Evolutionary conservation across 345 rosid genomes (phyloP).

Genomic region (Geranium brycei): DNA sequence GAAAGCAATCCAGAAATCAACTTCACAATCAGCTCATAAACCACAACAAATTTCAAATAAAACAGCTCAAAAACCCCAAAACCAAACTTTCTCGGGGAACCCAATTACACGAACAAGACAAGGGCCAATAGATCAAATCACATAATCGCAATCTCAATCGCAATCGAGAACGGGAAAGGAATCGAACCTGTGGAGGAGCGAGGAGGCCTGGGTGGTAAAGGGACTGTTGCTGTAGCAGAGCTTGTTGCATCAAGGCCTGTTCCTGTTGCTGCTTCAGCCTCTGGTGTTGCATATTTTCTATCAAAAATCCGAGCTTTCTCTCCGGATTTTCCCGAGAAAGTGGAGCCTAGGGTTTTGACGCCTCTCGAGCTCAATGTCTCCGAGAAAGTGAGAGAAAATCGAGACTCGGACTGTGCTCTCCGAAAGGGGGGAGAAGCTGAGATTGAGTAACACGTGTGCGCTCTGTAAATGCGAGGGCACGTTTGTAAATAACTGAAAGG

Average conservation of each 20-base stretch:
- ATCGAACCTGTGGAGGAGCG: constrained; percentile 29
- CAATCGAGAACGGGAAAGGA: not conserved
- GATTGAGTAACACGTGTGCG: too few species aligned
- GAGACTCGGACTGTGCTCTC: too few species aligned
- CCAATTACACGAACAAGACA: not conserved
- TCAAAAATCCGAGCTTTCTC: constrained; percentile 9
- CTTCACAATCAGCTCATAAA: too few species aligned
- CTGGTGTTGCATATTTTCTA: constrained; percentile 50
- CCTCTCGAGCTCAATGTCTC: constrained; percentile 11
- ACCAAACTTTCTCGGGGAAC: not conserved
- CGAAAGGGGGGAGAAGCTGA: too few species aligned
- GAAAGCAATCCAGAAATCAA: not conserved
- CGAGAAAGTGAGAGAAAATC: too few species aligned
- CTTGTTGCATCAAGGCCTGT: constrained; percentile 95
- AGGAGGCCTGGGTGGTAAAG: constrained; percentile 88
- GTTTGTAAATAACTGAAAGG: too few species aligned
- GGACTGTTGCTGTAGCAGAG: constrained; percentile 89
- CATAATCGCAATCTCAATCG: constrained; percentile 6
- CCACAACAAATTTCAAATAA: not conserved
- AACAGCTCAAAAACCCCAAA: not conserved
- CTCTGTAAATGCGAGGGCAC: too few species aligned
- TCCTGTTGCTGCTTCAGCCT: constrained; percentile 47
- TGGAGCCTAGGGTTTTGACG: constrained; percentile 9
- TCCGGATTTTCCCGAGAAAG: constrained; percentile 17
- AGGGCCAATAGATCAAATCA: not conserved